These are phyloP conservation scores for Sporothrix globosa DNA, from an alignment of 2,329 filamentous ascomycete species.

Conservation along the genomic window DNA sequence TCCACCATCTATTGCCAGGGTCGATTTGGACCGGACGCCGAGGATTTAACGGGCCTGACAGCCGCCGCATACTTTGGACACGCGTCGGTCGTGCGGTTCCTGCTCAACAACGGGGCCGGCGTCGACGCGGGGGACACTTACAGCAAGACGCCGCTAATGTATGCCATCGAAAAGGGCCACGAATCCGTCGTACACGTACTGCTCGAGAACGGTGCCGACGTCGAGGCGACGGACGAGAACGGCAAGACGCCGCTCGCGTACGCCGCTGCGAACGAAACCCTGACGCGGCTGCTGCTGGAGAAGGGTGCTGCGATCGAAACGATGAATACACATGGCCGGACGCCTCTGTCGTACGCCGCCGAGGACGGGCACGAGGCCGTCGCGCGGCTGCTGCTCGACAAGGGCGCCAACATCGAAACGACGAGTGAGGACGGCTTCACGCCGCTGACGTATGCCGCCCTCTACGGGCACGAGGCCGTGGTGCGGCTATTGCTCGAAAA, in stretches of 20 bases:
- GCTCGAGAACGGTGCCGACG: neutral
- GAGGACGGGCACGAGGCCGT: neutral
- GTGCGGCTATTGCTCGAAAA: neutral
- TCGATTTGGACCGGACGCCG: neutral
- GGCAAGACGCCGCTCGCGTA: neutral
- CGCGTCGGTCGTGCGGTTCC: conserved; percentile 25
- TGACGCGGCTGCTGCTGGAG: conserved; percentile 12
- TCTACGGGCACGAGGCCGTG: neutral
- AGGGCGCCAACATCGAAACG: neutral
- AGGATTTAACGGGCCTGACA: neutral
- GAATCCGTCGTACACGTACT: conserved; percentile 24
- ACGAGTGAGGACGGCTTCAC: neutral
- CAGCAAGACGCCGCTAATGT: neutral
- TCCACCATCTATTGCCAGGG: neutral
- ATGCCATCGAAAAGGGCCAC: conserved; percentile 29
- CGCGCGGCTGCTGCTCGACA: neutral
- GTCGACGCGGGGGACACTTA: neutral
- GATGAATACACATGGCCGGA: neutral
- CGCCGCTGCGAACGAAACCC: conserved; percentile 27
- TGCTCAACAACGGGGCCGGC: neutral
- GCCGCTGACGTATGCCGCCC: neutral
- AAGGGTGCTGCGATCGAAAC: neutral
- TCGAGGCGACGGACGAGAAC: neutral
- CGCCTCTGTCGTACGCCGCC: neutral
- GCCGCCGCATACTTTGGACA: conserved; percentile 30